A percentile compares a stretch with the other conserved stretches of the same genome.
Evolutionary conservation across 2,329 filamentous ascomycete genomes (phyloP).

Genomic region (Apiospora aurea): DNA sequence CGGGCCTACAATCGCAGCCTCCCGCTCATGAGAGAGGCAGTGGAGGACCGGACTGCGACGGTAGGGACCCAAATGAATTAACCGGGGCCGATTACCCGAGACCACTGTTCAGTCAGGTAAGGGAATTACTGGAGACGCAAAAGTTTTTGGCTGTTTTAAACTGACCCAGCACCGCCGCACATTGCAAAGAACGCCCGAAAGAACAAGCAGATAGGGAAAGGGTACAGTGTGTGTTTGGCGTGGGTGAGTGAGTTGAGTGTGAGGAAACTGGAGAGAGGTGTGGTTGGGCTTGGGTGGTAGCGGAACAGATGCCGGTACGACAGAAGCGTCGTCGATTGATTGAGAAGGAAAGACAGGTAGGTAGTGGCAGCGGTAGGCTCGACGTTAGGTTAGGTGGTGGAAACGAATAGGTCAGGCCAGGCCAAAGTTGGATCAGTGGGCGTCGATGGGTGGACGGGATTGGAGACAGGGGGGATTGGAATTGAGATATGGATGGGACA

Average conservation of each 20-base stretch:
- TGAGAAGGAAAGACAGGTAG: neutral
- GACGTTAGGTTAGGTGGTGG: neutral
- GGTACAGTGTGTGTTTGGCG: neutral
- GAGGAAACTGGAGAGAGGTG: conserved; percentile 14
- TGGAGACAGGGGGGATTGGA: conserved; percentile 9
- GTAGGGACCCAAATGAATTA: conserved; percentile 15
- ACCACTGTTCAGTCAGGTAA: conserved; percentile 21
- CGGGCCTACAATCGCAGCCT: conserved; percentile 18
- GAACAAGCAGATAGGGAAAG: neutral
- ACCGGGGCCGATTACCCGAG: conserved; percentile 17
- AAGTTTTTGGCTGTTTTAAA: conserved; percentile 21
- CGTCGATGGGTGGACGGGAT: conserved; percentile 2
- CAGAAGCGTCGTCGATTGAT: conserved; percentile 7
- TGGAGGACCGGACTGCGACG: neutral
- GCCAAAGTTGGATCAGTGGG: conserved; percentile 1
- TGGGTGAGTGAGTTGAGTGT: neutral
- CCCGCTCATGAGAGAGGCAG: conserved; percentile 8
- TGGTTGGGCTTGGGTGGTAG: neutral
- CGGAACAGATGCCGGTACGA: conserved; percentile 16
- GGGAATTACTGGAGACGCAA: conserved; percentile 11
- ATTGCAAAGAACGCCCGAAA: conserved; percentile 6
- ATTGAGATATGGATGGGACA: conserved; percentile 11
- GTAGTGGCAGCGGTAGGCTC: neutral
- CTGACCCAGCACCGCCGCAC: conserved; percentile 20
- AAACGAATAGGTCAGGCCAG: neutral